These are phyloP conservation scores for Colletotrichum chlorophyti DNA, from an alignment of 2,329 filamentous ascomycete species.

Conservation along the genomic window DNA sequence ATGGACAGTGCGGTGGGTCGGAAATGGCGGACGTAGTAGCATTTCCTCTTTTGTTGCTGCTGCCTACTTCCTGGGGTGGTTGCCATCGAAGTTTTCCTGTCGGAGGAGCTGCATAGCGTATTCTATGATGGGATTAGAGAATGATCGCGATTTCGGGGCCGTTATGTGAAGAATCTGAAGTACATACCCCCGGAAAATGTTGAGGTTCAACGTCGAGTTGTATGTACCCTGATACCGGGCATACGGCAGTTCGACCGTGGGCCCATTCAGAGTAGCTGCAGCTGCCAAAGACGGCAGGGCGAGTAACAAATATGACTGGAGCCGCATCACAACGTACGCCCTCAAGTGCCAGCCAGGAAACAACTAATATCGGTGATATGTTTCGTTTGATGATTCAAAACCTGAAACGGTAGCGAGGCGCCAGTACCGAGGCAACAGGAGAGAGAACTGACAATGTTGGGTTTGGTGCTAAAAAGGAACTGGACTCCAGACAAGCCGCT, in stretches of 20 bases:
- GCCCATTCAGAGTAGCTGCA: neutral
- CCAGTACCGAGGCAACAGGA: no score
- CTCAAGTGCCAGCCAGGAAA: no score
- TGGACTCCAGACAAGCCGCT: no score
- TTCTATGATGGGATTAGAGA: neutral
- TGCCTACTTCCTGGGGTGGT: neutral
- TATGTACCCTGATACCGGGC: conserved; percentile 2
- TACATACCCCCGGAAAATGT: conserved; percentile 10
- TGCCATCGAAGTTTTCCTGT: conserved; percentile 9
- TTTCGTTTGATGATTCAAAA: no score
- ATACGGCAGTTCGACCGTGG: conserved; percentile 3
- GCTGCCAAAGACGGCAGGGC: neutral
- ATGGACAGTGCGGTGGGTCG: conserved; percentile 12
- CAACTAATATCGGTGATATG: neutral
- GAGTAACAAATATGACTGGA: neutral
- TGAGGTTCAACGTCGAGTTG: conserved; percentile 11
- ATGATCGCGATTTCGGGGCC: no score
- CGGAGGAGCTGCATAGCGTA: conserved; percentile 14
- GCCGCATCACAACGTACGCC: neutral
- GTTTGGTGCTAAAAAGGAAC: no score
- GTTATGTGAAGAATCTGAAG: accelerated
- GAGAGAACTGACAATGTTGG: no score
- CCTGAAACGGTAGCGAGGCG: no score
- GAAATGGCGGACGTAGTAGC: neutral
- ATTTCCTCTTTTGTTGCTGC: neutral